Evolutionary conservation across 495 filamentous ascomycete species (phyloP).

Genomic region (Xylaria cubensis): DNA sequence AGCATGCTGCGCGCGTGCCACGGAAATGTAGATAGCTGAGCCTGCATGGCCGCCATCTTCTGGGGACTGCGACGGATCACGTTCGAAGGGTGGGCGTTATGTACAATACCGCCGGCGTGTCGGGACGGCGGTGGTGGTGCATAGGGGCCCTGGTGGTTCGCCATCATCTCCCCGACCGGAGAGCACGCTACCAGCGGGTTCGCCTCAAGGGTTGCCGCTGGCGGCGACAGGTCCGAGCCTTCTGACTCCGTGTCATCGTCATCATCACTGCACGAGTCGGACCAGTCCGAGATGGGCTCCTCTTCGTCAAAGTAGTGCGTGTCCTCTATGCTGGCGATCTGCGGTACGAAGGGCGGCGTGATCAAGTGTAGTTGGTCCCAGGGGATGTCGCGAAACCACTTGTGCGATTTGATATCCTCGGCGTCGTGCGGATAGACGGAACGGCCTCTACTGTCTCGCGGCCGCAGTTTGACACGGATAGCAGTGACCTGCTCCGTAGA

Average conservation of each 20-base stretch:
- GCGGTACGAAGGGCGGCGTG: conserved; percentile 78
- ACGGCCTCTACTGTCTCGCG: conserved; percentile 48
- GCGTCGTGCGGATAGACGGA: conserved; percentile 82
- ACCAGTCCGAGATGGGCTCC: conserved; percentile 66
- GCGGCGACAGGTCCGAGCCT: not conserved
- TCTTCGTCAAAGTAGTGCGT: conserved; percentile 91
- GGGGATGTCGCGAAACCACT: conserved; percentile 70
- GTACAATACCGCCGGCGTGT: not conserved
- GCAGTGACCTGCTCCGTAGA: conserved; percentile 22
- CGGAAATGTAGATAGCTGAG: conserved; percentile 44
- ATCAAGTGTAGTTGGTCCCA: conserved; percentile 73
- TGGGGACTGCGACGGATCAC: conserved; percentile 32
- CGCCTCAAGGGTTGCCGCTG: not conserved
- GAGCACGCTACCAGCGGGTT: conserved; percentile 21
- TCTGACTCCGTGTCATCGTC: conserved; percentile 31
- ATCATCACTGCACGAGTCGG: conserved; percentile 39
- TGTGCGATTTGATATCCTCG: conserved; percentile 78
- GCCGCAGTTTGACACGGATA: conserved; percentile 27
- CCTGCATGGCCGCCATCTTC: conserved; percentile 38
- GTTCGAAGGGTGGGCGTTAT: not conserved
- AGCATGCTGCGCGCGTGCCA: conserved; percentile 49
- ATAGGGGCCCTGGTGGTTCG: conserved; percentile 9
- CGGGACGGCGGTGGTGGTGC: not conserved
- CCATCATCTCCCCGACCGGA: not conserved
- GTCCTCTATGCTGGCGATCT: conserved; percentile 72